Conservation (phyloP, 805 yeast species). For the Ogataea paraovalis region DNA sequence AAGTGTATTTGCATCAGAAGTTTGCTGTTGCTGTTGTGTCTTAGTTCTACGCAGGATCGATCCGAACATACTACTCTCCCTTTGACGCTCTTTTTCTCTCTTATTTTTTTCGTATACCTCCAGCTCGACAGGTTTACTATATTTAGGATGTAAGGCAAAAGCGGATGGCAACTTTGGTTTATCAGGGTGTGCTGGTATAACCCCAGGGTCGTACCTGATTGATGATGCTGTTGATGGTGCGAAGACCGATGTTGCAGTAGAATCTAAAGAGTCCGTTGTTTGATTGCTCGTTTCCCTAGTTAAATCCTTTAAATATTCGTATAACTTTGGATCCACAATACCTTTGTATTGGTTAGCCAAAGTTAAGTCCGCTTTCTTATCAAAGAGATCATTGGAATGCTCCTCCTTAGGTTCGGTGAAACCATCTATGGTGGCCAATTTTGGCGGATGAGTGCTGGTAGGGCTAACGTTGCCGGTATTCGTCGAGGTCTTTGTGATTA, state of each 20-base stretch:
- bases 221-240: slow-evolving; percentile 22
- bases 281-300: slow-evolving; percentile 7
- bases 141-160: slow-evolving; percentile 31
- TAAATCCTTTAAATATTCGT: slow-evolving; percentile 39
- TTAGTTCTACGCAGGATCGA: slow-evolving; percentile 28
- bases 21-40: slow-evolving; percentile 10
- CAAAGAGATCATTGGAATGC: slow-evolving; percentile 4
- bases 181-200: slow-evolving; percentile 50
- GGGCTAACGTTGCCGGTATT: too few species aligned
- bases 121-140: slow-evolving; percentile 22
- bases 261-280: neutral
- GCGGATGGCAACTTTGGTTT: slow-evolving; percentile 48
- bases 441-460: neutral
- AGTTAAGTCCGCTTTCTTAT: slow-evolving; percentile 8
- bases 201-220: slow-evolving; percentile 35
- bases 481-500: neutral
- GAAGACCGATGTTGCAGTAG: slow-evolving; percentile 14
- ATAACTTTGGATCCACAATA: slow-evolving; percentile 42
- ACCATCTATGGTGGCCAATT: slow-evolving; percentile 7
- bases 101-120: slow-evolving; percentile 19
- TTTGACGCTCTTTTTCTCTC: slow-evolving; percentile 13
- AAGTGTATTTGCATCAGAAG: slow-evolving; percentile 6
- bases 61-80: slow-evolving; percentile 27
- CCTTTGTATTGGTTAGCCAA: slow-evolving; percentile 24
- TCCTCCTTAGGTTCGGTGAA: slow-evolving; percentile 10